Evolutionary conservation across 1,139 yeast species (phyloP).

Genomic region (Pneumocystis oryctolagi): DNA sequence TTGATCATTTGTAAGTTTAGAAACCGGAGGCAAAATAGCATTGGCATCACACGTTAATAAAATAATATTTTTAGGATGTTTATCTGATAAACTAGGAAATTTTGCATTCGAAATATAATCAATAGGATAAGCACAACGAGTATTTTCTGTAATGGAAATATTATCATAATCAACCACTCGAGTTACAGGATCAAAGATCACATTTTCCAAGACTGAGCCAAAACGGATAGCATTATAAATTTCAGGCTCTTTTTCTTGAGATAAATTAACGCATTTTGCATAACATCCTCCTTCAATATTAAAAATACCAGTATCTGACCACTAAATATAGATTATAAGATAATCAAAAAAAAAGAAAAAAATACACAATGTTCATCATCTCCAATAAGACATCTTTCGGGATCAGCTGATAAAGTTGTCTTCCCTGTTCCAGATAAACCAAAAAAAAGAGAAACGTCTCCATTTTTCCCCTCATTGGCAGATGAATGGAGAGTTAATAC

Average conservation of each 20-base stretch:
- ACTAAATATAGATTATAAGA: constrained; percentile 20
- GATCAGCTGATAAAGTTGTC: constrained; percentile 94
- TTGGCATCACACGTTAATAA: constrained; percentile 95
- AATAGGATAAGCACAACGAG: constrained; percentile 97
- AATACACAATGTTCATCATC: constrained; percentile 85
- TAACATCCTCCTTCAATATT: constrained; percentile 99
- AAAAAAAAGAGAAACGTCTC: constrained; percentile 84
- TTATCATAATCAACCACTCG: constrained; percentile 80
- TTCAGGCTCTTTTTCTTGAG: constrained; percentile 91
- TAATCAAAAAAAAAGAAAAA: background rate
- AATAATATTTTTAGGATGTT: constrained; percentile 84
- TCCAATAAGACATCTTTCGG: constrained; percentile 84
- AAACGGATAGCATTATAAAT: constrained; percentile 88
- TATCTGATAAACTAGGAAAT: constrained; percentile 81
- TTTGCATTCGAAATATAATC: constrained; percentile 93
- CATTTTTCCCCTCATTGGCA: constrained; percentile 68
- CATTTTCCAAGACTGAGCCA: constrained; percentile 90
- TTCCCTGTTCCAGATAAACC: constrained; percentile 98
- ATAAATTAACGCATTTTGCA: constrained; percentile 87
- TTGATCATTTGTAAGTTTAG: constrained; percentile 84
- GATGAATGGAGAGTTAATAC: constrained; percentile 92
- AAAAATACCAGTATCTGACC: constrained; percentile 97
- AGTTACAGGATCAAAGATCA: constrained; percentile 63
- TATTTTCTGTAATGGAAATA: constrained; percentile 78
- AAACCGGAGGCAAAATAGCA: constrained; percentile 95